Evolutionary conservation across 169 alveolate genomes (phyloP).

Genomic region (Cryptosporidium ubiquitum): DNA sequence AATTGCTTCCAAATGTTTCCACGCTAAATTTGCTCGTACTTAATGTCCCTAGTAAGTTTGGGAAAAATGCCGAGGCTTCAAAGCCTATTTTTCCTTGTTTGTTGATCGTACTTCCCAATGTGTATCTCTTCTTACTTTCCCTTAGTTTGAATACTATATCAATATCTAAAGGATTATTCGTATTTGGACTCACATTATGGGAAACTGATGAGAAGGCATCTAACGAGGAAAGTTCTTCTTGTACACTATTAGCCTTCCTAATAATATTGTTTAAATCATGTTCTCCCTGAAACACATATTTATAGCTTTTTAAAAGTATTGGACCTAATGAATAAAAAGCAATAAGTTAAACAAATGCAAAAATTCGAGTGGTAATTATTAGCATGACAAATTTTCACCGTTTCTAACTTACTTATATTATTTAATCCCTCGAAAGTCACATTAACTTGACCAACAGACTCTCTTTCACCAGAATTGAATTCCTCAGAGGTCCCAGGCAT

Average conservation of each 20-base stretch:
- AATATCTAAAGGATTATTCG: not conserved
- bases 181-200: not conserved
- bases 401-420: constrained; percentile 33
- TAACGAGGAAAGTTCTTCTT: constrained; percentile 2
- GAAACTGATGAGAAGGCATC: constrained; percentile 43
- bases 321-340: not conserved
- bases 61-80: constrained; percentile 67
- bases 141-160: constrained; percentile 15
- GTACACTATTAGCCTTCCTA: not conserved
- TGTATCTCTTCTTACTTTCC: constrained; percentile 5
- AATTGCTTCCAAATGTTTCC: constrained; percentile 34
- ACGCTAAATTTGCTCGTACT: constrained; percentile 45
- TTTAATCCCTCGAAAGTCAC: constrained; percentile 40
- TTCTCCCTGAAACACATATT: not conserved
- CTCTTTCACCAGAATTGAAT: not conserved
- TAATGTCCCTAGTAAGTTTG: constrained; percentile 55
- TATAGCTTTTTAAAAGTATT: not conserved
- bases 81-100: constrained; percentile 52
- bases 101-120: constrained; percentile 63
- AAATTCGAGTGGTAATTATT: not conserved
- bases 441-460: not conserved
- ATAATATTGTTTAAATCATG: not conserved
- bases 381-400: not conserved
- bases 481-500: not conserved
- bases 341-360: not conserved